A percentile compares a stretch with the other conserved stretches of the same genome.
phyloP scores from a whole-genome alignment of 805 yeast species.

The Suhomyces tanzawaensis region DNA sequence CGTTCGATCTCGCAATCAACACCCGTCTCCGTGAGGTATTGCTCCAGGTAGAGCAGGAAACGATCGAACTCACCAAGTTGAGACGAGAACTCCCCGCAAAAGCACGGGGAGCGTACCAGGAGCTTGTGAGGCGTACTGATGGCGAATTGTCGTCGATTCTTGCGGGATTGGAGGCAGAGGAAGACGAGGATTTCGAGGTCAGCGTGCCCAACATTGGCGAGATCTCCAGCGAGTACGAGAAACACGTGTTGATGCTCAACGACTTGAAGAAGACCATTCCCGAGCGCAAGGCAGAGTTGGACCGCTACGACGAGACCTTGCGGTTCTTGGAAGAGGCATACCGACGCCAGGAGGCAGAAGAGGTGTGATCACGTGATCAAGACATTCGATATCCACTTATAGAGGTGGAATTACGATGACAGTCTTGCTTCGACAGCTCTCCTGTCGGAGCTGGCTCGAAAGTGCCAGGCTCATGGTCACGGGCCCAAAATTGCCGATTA shows the following conservation, averaged over 20 bases:
- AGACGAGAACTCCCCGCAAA: constrained; percentile 52
- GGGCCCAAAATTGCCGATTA: no score
- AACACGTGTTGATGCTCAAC: constrained; percentile 26
- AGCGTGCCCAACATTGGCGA: constrained; percentile 13
- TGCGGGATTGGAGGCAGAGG: constrained; percentile 18
- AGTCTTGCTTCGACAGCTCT: no score
- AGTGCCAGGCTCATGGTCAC: no score
- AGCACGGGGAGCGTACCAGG: constrained; percentile 36
- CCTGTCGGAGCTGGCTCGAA: no score
- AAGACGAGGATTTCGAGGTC: constrained; percentile 9
- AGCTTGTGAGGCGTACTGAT: constrained; percentile 31
- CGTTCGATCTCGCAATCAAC: constrained; percentile 66
- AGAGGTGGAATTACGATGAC: no score
- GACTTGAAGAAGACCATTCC: constrained; percentile 39
- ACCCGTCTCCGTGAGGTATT: constrained; percentile 56
- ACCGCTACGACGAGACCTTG: constrained; percentile 31
- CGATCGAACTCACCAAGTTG: constrained; percentile 53
- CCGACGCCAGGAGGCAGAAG: constrained; percentile 2
- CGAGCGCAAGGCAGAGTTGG: constrained; percentile 31
- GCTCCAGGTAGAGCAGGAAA: constrained; percentile 59
- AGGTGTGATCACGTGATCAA: no score
- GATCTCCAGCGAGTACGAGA: constrained; percentile 24
- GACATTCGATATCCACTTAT: no score
- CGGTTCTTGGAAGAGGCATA: constrained; percentile 22
- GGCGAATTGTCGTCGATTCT: constrained; percentile 26